Percentiles rank a stretch among this genome's conserved stretches.
phyloP scores from a whole-genome alignment of 108 stramenopile species.

The Discostella pseudostelligera region DNA sequence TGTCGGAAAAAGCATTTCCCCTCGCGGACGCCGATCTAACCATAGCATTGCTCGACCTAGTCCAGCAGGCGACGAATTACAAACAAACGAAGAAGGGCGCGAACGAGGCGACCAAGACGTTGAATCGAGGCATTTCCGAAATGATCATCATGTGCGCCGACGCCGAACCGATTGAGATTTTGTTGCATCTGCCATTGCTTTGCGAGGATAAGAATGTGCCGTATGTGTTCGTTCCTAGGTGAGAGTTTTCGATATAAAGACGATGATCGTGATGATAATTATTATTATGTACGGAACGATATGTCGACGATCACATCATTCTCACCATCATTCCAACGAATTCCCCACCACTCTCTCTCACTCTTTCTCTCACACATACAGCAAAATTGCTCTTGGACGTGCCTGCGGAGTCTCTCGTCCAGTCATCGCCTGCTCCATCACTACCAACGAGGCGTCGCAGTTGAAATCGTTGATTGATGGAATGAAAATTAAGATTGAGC shows the following conservation, averaged over 20 bases:
- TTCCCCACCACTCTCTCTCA: no score
- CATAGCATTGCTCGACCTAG: slow-evolving; percentile 95
- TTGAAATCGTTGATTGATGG: slow-evolving; percentile 94
- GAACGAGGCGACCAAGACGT: slow-evolving; percentile 99
- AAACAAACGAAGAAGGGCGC: slow-evolving; percentile 99
- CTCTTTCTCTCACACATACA: slow-evolving; percentile 20
- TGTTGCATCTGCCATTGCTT: slow-evolving; percentile 97
- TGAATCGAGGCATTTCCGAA: slow-evolving; percentile 99
- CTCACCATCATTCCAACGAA: no score
- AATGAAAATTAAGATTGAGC: slow-evolving; percentile 99
- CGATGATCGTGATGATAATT: background rate
- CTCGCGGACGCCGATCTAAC: slow-evolving; percentile 98
- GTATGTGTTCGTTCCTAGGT: slow-evolving; percentile 99
- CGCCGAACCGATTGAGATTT: slow-evolving; percentile 99
- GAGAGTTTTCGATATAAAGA: slow-evolving; percentile 7
- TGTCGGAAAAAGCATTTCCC: slow-evolving; percentile 96
- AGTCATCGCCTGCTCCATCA: slow-evolving; percentile 95
- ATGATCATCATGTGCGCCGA: slow-evolving; percentile 99
- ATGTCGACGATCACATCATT: background rate
- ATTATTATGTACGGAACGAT: background rate
- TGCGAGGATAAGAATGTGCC: slow-evolving; percentile 99
- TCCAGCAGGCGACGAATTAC: slow-evolving; percentile 95
- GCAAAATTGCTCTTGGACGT: slow-evolving; percentile 97
- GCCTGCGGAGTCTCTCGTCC: slow-evolving; percentile 99
- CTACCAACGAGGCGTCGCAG: slow-evolving; percentile 98